Conservation (phyloP, 768 basidiomycete genomes). For the Amanita exitialis region DNA sequence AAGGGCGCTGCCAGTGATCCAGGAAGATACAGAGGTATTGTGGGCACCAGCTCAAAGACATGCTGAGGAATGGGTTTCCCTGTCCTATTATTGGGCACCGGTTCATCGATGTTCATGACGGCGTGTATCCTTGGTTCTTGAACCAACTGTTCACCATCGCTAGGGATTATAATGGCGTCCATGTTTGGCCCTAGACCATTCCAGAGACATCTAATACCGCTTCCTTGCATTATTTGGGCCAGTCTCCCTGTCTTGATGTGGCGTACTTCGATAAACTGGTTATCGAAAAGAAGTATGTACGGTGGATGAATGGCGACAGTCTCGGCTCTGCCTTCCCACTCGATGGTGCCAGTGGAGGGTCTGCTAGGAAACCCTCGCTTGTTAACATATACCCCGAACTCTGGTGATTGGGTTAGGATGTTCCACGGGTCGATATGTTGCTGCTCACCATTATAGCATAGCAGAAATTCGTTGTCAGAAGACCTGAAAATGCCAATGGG, state of each 20-base stretch:
- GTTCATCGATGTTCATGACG: constrained; percentile 60
- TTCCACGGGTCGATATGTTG: background rate
- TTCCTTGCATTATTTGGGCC: constrained; percentile 75
- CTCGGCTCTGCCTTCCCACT: constrained; percentile 93
- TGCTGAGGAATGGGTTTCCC: constrained; percentile 52
- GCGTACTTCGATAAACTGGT: constrained; percentile 87
- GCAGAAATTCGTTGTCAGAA: constrained; percentile 83
- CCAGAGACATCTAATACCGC: constrained; percentile 81
- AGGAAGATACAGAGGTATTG: constrained; percentile 63
- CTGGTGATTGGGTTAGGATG: constrained; percentile 24
- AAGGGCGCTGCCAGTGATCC: constrained; percentile 45
- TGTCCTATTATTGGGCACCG: constrained; percentile 22
- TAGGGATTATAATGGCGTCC: constrained; percentile 56
- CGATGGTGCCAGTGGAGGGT: constrained; percentile 64
- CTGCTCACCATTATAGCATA: constrained; percentile 87
- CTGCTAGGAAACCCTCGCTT: constrained; percentile 80
- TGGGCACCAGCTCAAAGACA: constrained; percentile 72
- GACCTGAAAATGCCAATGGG: constrained; percentile 94
- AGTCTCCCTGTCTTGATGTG: constrained; percentile 77
- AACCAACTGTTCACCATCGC: constrained; percentile 40
- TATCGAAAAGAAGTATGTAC: constrained; percentile 84
- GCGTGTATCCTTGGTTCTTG: constrained; percentile 83
- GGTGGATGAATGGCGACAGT: constrained; percentile 87
- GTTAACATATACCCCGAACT: constrained; percentile 92
- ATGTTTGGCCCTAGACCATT: constrained; percentile 59